Base-by-base conservation (phyloP, 2,329 filamentous ascomycete genomes). In the Sarocladiaceae sp. region DNA sequence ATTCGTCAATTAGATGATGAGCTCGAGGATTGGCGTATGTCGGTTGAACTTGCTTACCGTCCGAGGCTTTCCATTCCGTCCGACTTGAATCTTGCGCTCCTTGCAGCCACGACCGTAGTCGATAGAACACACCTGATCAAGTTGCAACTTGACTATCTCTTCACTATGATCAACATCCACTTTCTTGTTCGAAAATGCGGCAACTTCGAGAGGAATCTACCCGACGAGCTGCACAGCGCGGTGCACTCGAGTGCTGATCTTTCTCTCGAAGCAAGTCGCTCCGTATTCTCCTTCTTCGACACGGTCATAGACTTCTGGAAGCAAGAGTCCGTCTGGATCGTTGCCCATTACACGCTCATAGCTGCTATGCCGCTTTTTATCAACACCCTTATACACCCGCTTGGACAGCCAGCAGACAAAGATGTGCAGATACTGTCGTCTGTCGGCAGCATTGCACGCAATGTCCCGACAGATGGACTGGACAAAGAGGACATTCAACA, bases 1-100 rank as follows among this genome's bases (percentile, higher is more conserved):
- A 55, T 61, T 39, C 54, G 59, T 4, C 50, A 58, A 18, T 37
- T 62, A 1, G 59, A 62, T 5, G 50, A 59, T 18, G 58, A 62
- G n/a, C 50, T 62, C 15, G 59, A 62, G 39, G 47, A 48, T n/a
- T 61, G 59, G 59, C 50, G 59, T 4, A 33, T 60, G n/a, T 55
- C 56, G 0, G 43, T 62, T 16, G 18, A 15, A 35, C 37, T 35
- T 27, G 26, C 34, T 5, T 34, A 46, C 37, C 44, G 44, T 2
- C 44, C 44, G 7, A 21, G 35, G 23, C 44, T 46, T 6, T 46
- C 44, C 26, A 41, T 46, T 19, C 35, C 44, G 5, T 20, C 35
- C 12, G 44, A 46, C 12, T 46, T 35, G 13, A 23, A 19, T 15
- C 18, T 19, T 19, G 20, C 44, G 11, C 15, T 34, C 10, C 35